Evolutionary conservation across 306 rosid species (phyloP), one percentile per base, ranked within the genome.

Genomic region (Begonia fuchsioides): DNA sequence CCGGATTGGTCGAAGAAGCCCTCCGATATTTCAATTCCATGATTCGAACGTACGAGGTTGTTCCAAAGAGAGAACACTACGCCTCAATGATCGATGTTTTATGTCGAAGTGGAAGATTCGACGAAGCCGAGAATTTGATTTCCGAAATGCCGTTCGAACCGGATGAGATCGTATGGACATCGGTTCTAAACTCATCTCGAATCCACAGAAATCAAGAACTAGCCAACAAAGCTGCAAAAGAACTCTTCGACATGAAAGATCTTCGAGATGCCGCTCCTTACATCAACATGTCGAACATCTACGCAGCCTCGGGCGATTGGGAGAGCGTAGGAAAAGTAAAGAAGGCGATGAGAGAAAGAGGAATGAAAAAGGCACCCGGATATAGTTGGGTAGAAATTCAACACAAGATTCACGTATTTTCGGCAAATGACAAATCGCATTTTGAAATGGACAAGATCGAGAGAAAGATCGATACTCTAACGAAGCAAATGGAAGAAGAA

Each of bases 251-350:
- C 18, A 81, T 76, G 94, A 55, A 62, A 41, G 70, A 47, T 49
- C 82, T 90, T 19, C 69, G 85, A 62, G 73, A 85, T 49, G 92
- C 92, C 57, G 84, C 76, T 46, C 79, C 94, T 51, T 90, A 79
- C 57, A 73, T 85, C 61, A 77, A 47, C 73, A 67, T 90, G 84
- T 72, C 97, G 15, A 90, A 81, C 67, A 81, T 90, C 51, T 85
- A 84, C 55, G 95, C 97, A 52, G 87, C 62, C 57, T 77, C 77
- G 19, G 97, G 92, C 58, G 65, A 79, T 60, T 84, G 97, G 95
- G 94, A 90, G 41, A 73, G 59, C 68, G 93, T 76, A 15, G 75
- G 81, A 14, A 79, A 72, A 63, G 77, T 85, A 63, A 85, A 74
- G 85, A 81, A 73, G 60, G 95, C 82, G 0, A 81, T 72, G 95